These are phyloP conservation scores for Nemania sp. DNA, from an alignment of 2,329 filamentous ascomycete species.

Conservation along the genomic window DNA sequence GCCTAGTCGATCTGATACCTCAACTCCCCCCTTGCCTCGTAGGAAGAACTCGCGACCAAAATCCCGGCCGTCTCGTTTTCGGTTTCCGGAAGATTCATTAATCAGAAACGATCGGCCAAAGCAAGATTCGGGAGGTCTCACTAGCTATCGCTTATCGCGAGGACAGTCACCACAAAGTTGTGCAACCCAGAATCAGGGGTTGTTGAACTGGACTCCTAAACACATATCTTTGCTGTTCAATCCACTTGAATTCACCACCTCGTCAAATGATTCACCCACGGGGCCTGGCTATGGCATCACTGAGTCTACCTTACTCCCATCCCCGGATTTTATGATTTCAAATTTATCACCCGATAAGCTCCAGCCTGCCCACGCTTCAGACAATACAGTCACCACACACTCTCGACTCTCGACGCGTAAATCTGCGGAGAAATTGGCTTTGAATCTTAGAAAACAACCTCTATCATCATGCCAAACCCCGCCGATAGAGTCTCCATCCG, in stretches of 20 bases:
- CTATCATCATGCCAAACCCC: constrained; percentile 10
- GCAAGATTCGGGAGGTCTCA: constrained; percentile 4
- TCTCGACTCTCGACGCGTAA: constrained; percentile 10
- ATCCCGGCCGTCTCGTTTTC: constrained; percentile 29
- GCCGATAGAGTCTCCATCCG: constrained; percentile 26
- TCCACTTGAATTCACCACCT: constrained; percentile 31
- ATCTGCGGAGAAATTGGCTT: constrained; percentile 18
- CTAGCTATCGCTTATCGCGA: background rate
- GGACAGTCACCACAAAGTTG: constrained; percentile 8
- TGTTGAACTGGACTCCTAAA: constrained; percentile 37
- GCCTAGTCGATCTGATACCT: constrained; percentile 21
- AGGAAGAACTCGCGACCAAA: constrained; percentile 9
- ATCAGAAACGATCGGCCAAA: constrained; percentile 24
- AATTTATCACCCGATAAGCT: constrained; percentile 16
- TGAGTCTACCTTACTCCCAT: constrained; percentile 30
- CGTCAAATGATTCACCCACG: constrained; percentile 18
- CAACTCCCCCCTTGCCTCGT: constrained; percentile 13
- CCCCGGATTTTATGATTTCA: constrained; percentile 27
- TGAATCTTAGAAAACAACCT: constrained; percentile 23
- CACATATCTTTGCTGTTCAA: constrained; percentile 38
- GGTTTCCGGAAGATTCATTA: constrained; percentile 36
- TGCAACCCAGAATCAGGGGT: constrained; percentile 13
- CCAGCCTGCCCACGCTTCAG: background rate
- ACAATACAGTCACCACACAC: background rate
- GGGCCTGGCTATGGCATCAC: constrained; percentile 9